Percentiles rank a stretch among this genome's conserved stretches.
phyloP scores from a whole-genome alignment of 2,329 filamentous ascomycete species.

The Pleurostoma richardsiae region DNA sequence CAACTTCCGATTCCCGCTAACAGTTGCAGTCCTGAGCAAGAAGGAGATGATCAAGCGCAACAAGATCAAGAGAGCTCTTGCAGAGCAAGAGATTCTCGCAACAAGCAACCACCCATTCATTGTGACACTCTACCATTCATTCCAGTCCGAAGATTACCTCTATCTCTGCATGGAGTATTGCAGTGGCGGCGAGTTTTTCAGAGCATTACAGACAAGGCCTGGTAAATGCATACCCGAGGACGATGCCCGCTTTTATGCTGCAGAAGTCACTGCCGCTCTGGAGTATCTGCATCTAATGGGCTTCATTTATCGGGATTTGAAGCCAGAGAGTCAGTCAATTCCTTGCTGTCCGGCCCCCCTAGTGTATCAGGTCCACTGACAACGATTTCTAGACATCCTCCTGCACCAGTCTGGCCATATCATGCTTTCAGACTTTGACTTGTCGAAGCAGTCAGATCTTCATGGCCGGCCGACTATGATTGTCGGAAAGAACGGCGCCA shows the following conservation, averaged over 20 bases:
- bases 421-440: constrained; percentile 98
- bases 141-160: constrained; percentile 97
- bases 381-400: constrained; percentile 68
- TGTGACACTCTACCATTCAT: constrained; percentile 96
- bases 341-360: not conserved
- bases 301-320: constrained; percentile 97
- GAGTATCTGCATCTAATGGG: constrained; percentile 99
- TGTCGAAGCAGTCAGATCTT: constrained; percentile 95
- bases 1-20: constrained; percentile 24
- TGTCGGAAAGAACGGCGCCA: constrained; percentile 81
- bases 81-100: constrained; percentile 95
- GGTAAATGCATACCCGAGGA: constrained; percentile 98
- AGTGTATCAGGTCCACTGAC: constrained; percentile 26
- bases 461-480: constrained; percentile 98
- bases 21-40: constrained; percentile 79
- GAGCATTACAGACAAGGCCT: constrained; percentile 89
- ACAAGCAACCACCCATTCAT: constrained; percentile 99
- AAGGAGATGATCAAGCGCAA: constrained; percentile 99
- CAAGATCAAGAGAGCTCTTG: constrained; percentile 97
- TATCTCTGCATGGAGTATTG: constrained; percentile 99
- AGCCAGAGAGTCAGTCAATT: constrained; percentile 80
- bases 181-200: constrained; percentile 97
- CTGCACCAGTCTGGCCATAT: constrained; percentile 99
- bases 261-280: constrained; percentile 91
- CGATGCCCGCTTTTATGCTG: constrained; percentile 93